phyloP scores from a whole-genome alignment of 805 yeast species.

The Candida hungchunana region DNA sequence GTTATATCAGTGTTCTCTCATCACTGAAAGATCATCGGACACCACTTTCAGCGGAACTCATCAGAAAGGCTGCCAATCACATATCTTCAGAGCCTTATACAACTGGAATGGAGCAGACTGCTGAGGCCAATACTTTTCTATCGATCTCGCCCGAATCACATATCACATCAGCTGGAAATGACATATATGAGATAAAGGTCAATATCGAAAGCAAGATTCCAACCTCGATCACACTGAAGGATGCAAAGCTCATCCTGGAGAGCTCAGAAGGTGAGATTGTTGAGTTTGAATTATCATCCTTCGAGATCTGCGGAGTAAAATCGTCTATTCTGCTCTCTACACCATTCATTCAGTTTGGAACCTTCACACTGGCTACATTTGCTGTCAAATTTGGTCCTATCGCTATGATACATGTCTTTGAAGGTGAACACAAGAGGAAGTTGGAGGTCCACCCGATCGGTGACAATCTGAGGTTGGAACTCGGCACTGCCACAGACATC shows the following conservation, averaged over 20 bases:
- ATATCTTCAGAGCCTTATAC: background rate
- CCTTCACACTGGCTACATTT: slow-evolving; percentile 29
- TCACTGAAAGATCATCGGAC: slow-evolving; percentile 2
- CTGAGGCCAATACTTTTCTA: slow-evolving; percentile 12
- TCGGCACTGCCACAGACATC: slow-evolving; percentile 17
- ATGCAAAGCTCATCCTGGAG: slow-evolving; percentile 24
- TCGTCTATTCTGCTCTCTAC: slow-evolving; percentile 21
- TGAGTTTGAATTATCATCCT: background rate
- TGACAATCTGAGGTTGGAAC: slow-evolving; percentile 18
- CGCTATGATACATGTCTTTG: slow-evolving; percentile 23
- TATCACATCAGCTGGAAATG: slow-evolving; percentile 13
- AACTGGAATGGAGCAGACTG: background rate
- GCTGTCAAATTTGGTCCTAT: slow-evolving; percentile 26
- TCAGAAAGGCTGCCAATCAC: slow-evolving; percentile 9
- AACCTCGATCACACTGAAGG: background rate
- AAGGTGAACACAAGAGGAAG: slow-evolving; percentile 2
- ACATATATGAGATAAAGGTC: slow-evolving; percentile 11
- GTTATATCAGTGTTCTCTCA: slow-evolving; percentile 5
- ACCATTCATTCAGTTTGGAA: slow-evolving; percentile 32
- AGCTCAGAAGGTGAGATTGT: slow-evolving; percentile 9
- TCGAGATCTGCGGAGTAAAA: slow-evolving; percentile 2
- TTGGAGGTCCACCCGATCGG: slow-evolving; percentile 13
- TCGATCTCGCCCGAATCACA: slow-evolving; percentile 4
- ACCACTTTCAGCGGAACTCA: slow-evolving; percentile 1
- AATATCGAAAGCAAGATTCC: slow-evolving; percentile 8